These are phyloP conservation scores for Aegilops speltoides DNA, from an alignment of 176 grass and related monocot genomes.

Conservation along the genomic window DNA sequence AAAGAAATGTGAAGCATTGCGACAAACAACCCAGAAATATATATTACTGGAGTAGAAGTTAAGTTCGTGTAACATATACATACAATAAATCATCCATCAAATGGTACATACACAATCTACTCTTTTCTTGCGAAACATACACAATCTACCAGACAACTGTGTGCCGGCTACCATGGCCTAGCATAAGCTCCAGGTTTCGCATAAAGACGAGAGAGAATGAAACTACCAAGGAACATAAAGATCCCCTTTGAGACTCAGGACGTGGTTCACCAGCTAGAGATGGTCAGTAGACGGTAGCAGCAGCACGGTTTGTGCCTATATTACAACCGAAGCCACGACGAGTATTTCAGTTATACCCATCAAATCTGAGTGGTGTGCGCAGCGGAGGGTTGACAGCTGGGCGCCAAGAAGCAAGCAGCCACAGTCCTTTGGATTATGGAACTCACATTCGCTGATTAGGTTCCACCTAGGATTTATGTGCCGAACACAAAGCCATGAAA, in stretches of 20 bases:
- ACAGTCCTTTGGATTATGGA: background rate
- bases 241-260: background rate
- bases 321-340: background rate
- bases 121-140: background rate
- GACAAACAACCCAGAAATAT: background rate
- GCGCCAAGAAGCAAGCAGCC: conserved; percentile 10
- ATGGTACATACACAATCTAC: conserved; percentile 19
- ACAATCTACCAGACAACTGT: background rate
- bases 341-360: conserved; percentile 8
- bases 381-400: conserved; percentile 7
- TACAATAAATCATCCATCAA: conserved; percentile 13
- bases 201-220: no score
- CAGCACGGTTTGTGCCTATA: background rate
- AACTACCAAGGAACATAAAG: background rate
- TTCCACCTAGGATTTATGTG: conserved; percentile 21
- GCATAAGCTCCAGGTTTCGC: no score
- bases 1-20: background rate
- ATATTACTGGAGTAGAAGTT: background rate
- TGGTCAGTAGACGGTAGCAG: background rate
- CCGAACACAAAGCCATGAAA: conserved; percentile 23
- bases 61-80: background rate
- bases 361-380: background rate
- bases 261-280: background rate
- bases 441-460: background rate
- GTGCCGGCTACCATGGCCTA: no score